phyloP scores from a whole-genome alignment of 2,329 filamentous ascomycete species.

The Elsinoe australis region DNA sequence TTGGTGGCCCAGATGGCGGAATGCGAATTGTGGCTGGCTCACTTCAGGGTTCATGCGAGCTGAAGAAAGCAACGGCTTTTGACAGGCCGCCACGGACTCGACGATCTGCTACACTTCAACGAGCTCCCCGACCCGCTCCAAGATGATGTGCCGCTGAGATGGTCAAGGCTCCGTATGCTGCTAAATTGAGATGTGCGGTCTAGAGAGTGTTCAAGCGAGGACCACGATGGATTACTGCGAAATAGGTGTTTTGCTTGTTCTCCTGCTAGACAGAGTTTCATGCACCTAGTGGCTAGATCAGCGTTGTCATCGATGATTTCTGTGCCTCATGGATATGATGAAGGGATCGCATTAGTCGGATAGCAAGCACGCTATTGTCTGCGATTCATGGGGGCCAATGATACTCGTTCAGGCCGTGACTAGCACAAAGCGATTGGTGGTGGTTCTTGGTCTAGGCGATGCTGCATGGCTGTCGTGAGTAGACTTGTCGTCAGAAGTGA shows the following conservation, averaged over 20 bases:
- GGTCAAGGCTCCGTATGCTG: not conserved
- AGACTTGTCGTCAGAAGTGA: slow-evolving; percentile 14
- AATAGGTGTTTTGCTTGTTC: slow-evolving; percentile 7
- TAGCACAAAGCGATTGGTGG: slow-evolving; percentile 1
- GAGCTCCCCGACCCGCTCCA: slow-evolving; percentile 9
- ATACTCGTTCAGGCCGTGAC: slow-evolving; percentile 1
- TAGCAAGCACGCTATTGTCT: slow-evolving; percentile 8
- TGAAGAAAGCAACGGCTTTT: slow-evolving; percentile 8
- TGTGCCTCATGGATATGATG: not conserved
- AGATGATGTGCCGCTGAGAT: not conserved
- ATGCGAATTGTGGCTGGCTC: slow-evolving; percentile 2
- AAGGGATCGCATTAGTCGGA: not conserved
- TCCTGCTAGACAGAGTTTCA: not conserved
- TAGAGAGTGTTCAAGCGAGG: not conserved
- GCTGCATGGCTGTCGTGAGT: slow-evolving; percentile 2
- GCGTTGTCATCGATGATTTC: not conserved
- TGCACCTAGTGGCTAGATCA: not conserved
- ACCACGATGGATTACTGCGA: too few species aligned
- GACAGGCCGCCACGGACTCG: slow-evolving; percentile 6
- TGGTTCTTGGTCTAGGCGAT: not conserved
- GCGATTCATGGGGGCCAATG: slow-evolving; percentile 3
- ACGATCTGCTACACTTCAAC: slow-evolving; percentile 12
- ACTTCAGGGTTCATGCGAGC: slow-evolving; percentile 16
- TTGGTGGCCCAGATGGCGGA: not conserved
- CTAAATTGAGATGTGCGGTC: slow-evolving; percentile 8